Conservation (phyloP, 2,329 filamentous ascomycete species). For the Sarocladium kiliense region DNA sequence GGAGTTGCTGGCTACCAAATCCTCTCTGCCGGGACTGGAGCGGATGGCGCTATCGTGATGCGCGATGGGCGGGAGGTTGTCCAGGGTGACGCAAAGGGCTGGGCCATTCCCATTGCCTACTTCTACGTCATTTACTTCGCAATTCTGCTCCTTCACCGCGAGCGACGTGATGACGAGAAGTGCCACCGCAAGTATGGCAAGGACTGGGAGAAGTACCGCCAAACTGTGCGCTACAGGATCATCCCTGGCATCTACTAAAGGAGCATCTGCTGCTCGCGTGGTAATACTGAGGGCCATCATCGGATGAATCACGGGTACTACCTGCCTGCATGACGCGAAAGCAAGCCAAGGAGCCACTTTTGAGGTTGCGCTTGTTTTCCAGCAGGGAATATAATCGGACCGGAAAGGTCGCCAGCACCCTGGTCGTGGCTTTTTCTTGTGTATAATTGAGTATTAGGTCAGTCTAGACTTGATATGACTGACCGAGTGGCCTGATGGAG, state of each 20-base stretch:
- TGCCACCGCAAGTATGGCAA: conserved; percentile 86
- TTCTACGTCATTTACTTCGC: conserved; percentile 94
- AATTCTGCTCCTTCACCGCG: conserved; percentile 78
- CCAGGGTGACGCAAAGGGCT: conserved; percentile 69
- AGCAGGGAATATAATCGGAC: not conserved
- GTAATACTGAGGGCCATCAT: not conserved
- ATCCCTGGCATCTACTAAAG: conserved; percentile 78
- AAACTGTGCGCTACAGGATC: conserved; percentile 75
- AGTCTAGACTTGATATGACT: not conserved
- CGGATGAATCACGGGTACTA: not conserved
- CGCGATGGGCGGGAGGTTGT: conserved; percentile 60
- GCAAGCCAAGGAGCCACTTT: not conserved
- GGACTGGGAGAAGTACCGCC: conserved; percentile 87
- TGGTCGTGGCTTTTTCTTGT: not conserved
- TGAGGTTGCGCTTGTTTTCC: not conserved
- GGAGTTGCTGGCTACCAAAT: conserved; percentile 78
- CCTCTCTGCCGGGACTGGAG: conserved; percentile 46
- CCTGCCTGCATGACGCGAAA: not conserved
- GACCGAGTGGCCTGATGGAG: not conserved
- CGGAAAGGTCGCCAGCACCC: not conserved
- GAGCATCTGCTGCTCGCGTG: not conserved
- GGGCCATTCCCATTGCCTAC: conserved; percentile 85
- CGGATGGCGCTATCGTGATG: conserved; percentile 50
- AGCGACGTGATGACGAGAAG: conserved; percentile 84
- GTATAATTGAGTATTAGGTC: not conserved